Evolutionary conservation across 495 filamentous ascomycete genomes (phyloP), one percentile per base, ranked within the genome.

Genomic region (Penicillium macrosclerotiorum): DNA sequence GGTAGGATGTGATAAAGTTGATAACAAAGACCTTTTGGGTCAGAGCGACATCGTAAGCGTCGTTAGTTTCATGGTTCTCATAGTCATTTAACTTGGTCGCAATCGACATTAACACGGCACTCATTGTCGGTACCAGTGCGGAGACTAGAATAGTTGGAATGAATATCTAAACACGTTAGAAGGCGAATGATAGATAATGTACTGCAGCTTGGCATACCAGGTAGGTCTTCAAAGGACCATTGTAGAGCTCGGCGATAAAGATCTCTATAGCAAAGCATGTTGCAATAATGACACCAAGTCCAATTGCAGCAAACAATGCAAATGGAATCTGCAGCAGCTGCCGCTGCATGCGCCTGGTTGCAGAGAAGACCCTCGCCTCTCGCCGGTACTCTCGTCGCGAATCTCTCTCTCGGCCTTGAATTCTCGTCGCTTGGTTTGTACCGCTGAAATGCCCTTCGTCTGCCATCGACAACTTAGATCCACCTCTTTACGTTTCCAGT

Each of bases 1-100:
- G 80, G 59, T 97, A 98, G 0, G 93, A 96, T 9, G 90, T 96
- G 59, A 98, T 93, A 59, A 97, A 95, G 71, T 98, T 97, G 52
- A 98, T 78, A 17, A 98, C 80, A 53, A 98, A 96, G 32, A 95
- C 80, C 67, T 98, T 98, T 56, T 82, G 81, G 3, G 89, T 90
- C 59, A 97, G 74, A 2, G 90, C 85, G 3, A 80, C 77, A 50
- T 94, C 83, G 51, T 97, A 89, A 1, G 80, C 75, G 42, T 86
- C 83, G 13, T 79, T 74, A 0, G 90, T 96, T 60, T 94, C 87
- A 65, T 96, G 92, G 63, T 98, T 98, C 57, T 98, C 93, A 51
- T 81, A 81, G 37, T 94, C 80, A 22, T 86, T 97, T 5, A 98
- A 78, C 52, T 70, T 76, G 16, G 85, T 85, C 4, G 93, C 93